Percentiles rank a stretch among this genome's conserved stretches.
phyloP scores from a whole-genome alignment of 2,329 filamentous ascomycete species.

The Colletotrichum sublineola region DNA sequence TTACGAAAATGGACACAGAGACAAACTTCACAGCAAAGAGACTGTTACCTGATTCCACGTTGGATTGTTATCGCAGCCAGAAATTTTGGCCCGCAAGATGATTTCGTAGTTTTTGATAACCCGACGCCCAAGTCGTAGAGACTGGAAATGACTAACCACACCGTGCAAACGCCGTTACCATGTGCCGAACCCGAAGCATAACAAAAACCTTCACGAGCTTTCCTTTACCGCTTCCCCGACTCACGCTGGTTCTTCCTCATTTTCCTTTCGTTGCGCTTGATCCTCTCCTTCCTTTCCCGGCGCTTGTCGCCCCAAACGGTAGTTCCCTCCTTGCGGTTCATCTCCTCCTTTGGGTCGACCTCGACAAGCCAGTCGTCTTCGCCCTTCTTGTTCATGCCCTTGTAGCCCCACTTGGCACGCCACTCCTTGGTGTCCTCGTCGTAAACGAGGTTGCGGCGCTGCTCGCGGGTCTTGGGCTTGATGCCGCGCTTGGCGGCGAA shows the following conservation, averaged over 20 bases:
- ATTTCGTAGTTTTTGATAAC: constrained; percentile 31
- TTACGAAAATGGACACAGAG: constrained; percentile 6
- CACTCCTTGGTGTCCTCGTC: constrained; percentile 89
- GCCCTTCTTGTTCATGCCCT: constrained; percentile 87
- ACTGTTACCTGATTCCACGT: constrained; percentile 1
- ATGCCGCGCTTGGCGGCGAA: constrained; percentile 99
- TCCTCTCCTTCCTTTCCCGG: constrained; percentile 75
- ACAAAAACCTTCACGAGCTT: constrained; percentile 11
- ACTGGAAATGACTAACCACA: constrained; percentile 36
- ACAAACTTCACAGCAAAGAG: constrained; percentile 20
- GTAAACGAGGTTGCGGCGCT: constrained; percentile 80
- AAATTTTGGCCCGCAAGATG: constrained; percentile 18
- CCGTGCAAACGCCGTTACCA: constrained; percentile 40
- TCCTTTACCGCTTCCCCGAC: constrained; percentile 45
- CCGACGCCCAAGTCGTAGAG: constrained; percentile 6
- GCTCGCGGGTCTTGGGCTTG: constrained; percentile 85
- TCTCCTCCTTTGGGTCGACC: constrained; percentile 83
- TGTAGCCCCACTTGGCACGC: constrained; percentile 96
- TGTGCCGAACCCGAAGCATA: constrained; percentile 35
- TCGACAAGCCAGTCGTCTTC: constrained; percentile 93
- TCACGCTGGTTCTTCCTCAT: constrained; percentile 75
- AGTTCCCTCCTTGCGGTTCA: constrained; percentile 71
- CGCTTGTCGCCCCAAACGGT: constrained; percentile 73
- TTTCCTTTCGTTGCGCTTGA: constrained; percentile 78
- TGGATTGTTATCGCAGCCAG: constrained; percentile 18